These are phyloP conservation scores for Ogataea ganodermae DNA, from an alignment of 805 yeast species.

Conservation along the genomic window DNA sequence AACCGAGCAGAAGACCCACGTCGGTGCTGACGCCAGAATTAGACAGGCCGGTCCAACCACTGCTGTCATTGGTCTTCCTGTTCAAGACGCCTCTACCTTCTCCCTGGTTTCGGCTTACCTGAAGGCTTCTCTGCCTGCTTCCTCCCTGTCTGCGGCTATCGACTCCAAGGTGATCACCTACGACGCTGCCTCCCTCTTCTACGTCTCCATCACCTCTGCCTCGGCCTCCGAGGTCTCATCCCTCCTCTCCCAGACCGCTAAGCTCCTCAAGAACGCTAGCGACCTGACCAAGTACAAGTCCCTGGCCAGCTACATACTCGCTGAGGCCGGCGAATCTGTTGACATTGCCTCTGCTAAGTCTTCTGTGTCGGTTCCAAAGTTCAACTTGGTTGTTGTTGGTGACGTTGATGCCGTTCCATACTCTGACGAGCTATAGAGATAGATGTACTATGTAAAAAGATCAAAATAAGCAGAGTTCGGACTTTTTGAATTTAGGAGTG, in stretches of 20 bases:
- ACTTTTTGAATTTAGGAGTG: not conserved
- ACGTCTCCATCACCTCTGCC: slow-evolving; percentile 62
- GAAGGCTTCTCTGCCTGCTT: slow-evolving; percentile 44
- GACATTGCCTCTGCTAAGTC: slow-evolving; percentile 38
- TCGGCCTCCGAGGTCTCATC: slow-evolving; percentile 59
- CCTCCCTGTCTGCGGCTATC: slow-evolving; percentile 56
- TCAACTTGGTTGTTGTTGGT: slow-evolving; percentile 89
- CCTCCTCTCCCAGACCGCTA: slow-evolving; percentile 61
- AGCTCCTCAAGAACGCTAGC: slow-evolving; percentile 51
- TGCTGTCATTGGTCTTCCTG: slow-evolving; percentile 83
- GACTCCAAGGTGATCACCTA: slow-evolving; percentile 60
- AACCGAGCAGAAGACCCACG: slow-evolving; percentile 41
- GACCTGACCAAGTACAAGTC: slow-evolving; percentile 62
- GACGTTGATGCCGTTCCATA: slow-evolving; percentile 83
- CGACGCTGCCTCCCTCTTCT: slow-evolving; percentile 80
- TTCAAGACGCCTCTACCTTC: slow-evolving; percentile 64
- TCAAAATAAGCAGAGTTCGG: slow-evolving; percentile 8
- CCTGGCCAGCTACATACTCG: slow-evolving; percentile 47
- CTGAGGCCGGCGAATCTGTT: slow-evolving; percentile 43
- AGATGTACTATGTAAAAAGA: slow-evolving; percentile 18
- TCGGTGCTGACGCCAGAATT: slow-evolving; percentile 70
- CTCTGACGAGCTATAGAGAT: slow-evolving; percentile 76
- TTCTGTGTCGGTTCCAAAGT: slow-evolving; percentile 48
- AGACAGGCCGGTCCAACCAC: slow-evolving; percentile 65
- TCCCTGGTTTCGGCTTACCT: slow-evolving; percentile 72